phyloP scores from a whole-genome alignment of 2,329 filamentous ascomycete genomes.

The Zasmidium cellare region DNA sequence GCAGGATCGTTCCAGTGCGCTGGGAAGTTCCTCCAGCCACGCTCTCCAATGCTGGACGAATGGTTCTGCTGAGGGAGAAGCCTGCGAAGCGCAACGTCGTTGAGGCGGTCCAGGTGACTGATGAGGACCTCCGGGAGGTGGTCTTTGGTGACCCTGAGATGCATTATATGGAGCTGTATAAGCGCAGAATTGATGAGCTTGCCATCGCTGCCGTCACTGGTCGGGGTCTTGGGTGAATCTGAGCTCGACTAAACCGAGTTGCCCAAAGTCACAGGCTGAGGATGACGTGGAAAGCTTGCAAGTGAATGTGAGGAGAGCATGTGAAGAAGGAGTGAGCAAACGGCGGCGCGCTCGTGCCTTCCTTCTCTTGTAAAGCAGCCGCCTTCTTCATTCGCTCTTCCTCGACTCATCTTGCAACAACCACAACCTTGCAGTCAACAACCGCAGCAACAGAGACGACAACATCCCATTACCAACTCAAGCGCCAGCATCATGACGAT shows the following conservation, averaged over 20 bases:
- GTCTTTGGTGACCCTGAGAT: constrained; percentile 81
- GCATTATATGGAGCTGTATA: constrained; percentile 79
- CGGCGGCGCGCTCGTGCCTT: neutral
- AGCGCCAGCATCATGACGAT: neutral
- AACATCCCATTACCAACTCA: neutral
- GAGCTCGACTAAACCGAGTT: neutral
- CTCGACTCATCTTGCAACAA: neutral
- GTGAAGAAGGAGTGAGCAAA: neutral
- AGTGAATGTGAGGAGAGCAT: too few species aligned
- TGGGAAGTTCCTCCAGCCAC: constrained; percentile 69
- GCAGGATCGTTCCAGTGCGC: constrained; percentile 24
- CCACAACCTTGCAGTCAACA: neutral
- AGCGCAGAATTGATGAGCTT: constrained; percentile 67
- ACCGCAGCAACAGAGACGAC: neutral
- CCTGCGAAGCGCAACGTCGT: constrained; percentile 51
- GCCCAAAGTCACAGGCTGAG: too few species aligned
- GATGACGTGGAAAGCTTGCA: too few species aligned
- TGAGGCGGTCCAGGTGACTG: constrained; percentile 66
- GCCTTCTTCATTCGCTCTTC: neutral
- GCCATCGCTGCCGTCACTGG: constrained; percentile 68
- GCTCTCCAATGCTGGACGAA: constrained; percentile 68
- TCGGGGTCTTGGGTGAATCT: constrained; percentile 9
- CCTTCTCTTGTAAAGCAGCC: neutral
- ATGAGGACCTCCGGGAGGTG: constrained; percentile 67
- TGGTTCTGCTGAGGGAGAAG: constrained; percentile 62